These are phyloP conservation scores for Macroventuria anomochaeta DNA, from an alignment of 2,329 filamentous ascomycete genomes.

Conservation along the genomic window DNA sequence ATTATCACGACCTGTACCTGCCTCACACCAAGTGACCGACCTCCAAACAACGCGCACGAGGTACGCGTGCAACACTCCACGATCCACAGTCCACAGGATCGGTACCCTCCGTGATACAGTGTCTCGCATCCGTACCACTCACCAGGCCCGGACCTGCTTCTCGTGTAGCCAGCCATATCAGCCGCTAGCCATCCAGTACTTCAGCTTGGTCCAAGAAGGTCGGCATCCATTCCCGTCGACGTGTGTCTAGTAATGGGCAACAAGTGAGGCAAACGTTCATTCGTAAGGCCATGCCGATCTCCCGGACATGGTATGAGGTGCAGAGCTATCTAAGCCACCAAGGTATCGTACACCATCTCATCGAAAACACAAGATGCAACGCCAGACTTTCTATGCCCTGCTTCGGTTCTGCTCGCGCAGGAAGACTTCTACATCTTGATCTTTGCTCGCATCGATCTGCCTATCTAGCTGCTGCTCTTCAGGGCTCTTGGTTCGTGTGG, in stretches of 20 bases:
- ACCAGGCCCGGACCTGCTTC: background rate
- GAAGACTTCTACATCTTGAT: conserved; percentile 41
- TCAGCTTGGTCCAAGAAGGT: background rate
- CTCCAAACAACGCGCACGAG: background rate
- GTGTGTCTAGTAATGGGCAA: background rate
- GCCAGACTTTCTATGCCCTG: conserved; percentile 3
- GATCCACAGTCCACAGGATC: background rate
- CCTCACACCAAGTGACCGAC: no score
- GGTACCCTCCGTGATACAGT: background rate
- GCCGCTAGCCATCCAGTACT: background rate
- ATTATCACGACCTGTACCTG: no score
- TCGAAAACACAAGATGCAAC: background rate
- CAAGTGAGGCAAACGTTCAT: background rate
- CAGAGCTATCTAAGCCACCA: background rate
- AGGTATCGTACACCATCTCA: conserved; percentile 9
- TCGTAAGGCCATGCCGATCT: background rate
- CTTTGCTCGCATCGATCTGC: conserved; percentile 39
- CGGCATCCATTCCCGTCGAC: background rate
- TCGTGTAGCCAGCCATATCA: background rate
- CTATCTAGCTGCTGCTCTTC: conserved; percentile 40
- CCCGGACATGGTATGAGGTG: background rate
- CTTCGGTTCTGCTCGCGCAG: conserved; percentile 38
- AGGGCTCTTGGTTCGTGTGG: conserved; percentile 33
- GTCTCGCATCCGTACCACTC: background rate
- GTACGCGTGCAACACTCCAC: background rate